Evolutionary conservation across 495 filamentous ascomycete species (phyloP).

Genomic region (Penicillium canariense): DNA sequence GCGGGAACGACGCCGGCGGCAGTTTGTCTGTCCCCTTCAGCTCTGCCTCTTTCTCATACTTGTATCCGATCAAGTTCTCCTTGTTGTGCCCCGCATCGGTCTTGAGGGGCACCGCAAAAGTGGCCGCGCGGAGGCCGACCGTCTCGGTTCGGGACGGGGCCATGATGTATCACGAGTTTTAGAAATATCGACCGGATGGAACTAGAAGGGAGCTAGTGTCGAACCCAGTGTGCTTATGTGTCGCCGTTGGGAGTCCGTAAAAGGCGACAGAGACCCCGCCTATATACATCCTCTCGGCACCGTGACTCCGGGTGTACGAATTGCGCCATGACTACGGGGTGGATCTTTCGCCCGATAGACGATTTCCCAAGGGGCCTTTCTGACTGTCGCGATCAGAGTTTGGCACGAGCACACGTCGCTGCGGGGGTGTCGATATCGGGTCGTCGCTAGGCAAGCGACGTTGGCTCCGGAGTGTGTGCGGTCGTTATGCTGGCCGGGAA

Average conservation of each 20-base stretch:
- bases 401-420: background rate
- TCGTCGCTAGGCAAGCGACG: background rate
- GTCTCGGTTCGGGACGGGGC: slow-evolving; percentile 54
- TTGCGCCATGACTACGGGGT: slow-evolving; percentile 20
- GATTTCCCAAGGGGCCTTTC: background rate
- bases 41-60: slow-evolving; percentile 43
- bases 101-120: slow-evolving; percentile 36
- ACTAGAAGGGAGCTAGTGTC: background rate
- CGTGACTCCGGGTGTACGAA: slow-evolving; percentile 4
- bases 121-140: slow-evolving; percentile 31
- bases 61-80: slow-evolving; percentile 56
- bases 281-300: slow-evolving; percentile 14
- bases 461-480: background rate
- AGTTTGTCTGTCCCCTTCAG: slow-evolving; percentile 45
- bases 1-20: slow-evolving; percentile 57
- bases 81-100: slow-evolving; percentile 57
- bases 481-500: background rate
- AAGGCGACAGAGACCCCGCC: background rate
- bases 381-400: background rate
- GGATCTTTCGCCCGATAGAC: background rate
- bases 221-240: background rate
- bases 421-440: background rate
- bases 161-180: slow-evolving; percentile 26
- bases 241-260: background rate
- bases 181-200: background rate